Evolutionary conservation across 768 basidiomycete species (phyloP).

Genomic region (Suillus clintonianus): DNA sequence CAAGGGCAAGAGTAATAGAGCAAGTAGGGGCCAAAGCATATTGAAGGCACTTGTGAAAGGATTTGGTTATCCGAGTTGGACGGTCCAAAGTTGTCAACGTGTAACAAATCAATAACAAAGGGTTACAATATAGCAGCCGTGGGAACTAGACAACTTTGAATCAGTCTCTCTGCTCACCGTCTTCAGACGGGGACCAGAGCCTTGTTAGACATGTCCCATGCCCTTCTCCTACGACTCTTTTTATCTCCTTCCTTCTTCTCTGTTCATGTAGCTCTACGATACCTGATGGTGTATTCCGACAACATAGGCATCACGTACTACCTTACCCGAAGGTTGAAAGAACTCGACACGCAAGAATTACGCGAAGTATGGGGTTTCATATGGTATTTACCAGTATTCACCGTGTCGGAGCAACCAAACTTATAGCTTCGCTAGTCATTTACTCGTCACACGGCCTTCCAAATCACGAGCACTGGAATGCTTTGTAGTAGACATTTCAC

Average conservation of each 20-base stretch:
- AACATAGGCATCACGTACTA: conserved; percentile 93
- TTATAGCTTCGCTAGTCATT: conserved; percentile 61
- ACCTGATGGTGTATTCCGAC: conserved; percentile 78
- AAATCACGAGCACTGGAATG: conserved; percentile 91
- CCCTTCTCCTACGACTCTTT: conserved; percentile 86
- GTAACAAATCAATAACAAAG: neutral
- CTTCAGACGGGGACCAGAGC: conserved; percentile 9
- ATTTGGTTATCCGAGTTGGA: neutral
- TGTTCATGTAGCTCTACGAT: conserved; percentile 90
- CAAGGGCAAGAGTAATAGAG: conserved; percentile 34
- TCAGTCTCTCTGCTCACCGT: conserved; percentile 8
- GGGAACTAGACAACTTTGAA: conserved; percentile 4
- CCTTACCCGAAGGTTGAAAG: conserved; percentile 71
- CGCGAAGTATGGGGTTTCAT: conserved; percentile 89
- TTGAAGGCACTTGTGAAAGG: neutral
- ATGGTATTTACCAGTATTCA: conserved; percentile 51
- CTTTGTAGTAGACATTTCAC: conserved; percentile 87
- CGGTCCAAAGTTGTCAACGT: conserved; percentile 4
- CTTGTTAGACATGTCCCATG: conserved; percentile 64
- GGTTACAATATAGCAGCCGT: conserved; percentile 6
- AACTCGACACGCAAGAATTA: conserved; percentile 68
- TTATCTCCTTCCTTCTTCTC: conserved; percentile 92
- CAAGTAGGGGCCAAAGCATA: conserved; percentile 27
- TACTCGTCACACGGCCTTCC: conserved; percentile 90
- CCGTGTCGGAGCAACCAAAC: conserved; percentile 9